Base-by-base conservation (phyloP, 768 basidiomycete species). In the Suillus ampliporus region DNA sequence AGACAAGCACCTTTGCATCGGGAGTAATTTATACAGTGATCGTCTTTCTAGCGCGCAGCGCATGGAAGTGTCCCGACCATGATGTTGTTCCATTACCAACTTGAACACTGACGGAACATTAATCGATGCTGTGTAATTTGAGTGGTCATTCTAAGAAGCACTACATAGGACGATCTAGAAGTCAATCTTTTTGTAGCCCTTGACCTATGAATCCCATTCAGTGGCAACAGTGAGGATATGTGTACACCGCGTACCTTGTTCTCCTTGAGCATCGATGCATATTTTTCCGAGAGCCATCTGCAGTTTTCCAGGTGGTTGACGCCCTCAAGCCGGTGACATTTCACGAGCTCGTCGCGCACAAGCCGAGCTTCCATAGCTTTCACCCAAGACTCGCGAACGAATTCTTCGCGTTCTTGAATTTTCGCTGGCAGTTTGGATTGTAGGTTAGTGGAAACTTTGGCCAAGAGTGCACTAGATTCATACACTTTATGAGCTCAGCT, bases 221-320 rank as follows among this genome's bases (percentile, higher is more conserved):
- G 51, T 28, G 34, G 31, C 13, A 28, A 13, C 17, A 4, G 17
- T 21, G 57, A 21, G 21, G 31, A 60, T 43, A 41, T 3, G 35
- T 34, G 28, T 14, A 47, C 23, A 65, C 5, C 56, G 82, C 92
- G 68, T 72, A 96, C 95, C 84, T 84, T 89, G 74, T 90, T 91
- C 54, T 91, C 88, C 75, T 80, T 79, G 58, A 98, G 78, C 89
- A 96, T 92, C 34, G 78, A 78, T 35, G 88, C 73, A 71, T 97
- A 97, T 74, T 89, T 89, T 64, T 95, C 89, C 51, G 92, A 85
- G 51, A 96, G 77, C 81, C 94, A 90, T 72, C 86, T 88, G 79
- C 96, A 98, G 69, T 88, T 91, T 77, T 95, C 91, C 64, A 92
- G 87, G 71, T 93, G 88, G 77, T 98, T 97, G 43, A 95, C 92